Conservation (phyloP, 2,329 filamentous ascomycete genomes). For the Metarhizium sp. region DNA sequence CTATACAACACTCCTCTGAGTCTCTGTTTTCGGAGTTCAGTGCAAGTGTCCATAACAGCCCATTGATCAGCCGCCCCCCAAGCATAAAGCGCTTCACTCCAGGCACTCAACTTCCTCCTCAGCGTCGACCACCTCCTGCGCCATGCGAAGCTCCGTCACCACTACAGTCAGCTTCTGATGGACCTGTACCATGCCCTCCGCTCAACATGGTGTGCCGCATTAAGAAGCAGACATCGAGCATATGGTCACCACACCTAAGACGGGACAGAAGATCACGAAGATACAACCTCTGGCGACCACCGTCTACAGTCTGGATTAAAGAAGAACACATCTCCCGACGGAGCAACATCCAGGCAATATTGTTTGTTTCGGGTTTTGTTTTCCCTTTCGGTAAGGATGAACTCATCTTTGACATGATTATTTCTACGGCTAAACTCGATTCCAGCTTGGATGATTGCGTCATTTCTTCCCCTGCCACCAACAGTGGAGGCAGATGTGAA, state of each 20-base stretch:
- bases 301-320: constrained; percentile 55
- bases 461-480: constrained; percentile 61
- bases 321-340: constrained; percentile 52
- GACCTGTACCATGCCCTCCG: constrained; percentile 20
- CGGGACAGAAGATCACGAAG: constrained; percentile 49
- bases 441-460: constrained; percentile 69
- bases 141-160: constrained; percentile 21
- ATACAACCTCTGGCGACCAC: constrained; percentile 63
- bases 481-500: constrained; percentile 43
- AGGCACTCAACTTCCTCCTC: constrained; percentile 26
- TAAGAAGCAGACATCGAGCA: constrained; percentile 45
- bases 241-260: constrained; percentile 67
- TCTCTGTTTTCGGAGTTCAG: constrained; percentile 36
- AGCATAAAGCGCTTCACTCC: constrained; percentile 28
- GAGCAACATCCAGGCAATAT: constrained; percentile 63
- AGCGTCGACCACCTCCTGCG: constrained; percentile 36
- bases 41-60: constrained; percentile 37
- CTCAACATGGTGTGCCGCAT: constrained; percentile 18
- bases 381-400: constrained; percentile 56
- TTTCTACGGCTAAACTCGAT: constrained; percentile 14
- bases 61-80: constrained; percentile 37
- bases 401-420: not conserved
- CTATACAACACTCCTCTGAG: constrained; percentile 32
- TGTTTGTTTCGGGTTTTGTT: constrained; percentile 70
- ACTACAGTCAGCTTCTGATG: not conserved